These are phyloP conservation scores for Capronia epimyces DNA, from an alignment of 2,329 filamentous ascomycete species.

Conservation along the genomic window DNA sequence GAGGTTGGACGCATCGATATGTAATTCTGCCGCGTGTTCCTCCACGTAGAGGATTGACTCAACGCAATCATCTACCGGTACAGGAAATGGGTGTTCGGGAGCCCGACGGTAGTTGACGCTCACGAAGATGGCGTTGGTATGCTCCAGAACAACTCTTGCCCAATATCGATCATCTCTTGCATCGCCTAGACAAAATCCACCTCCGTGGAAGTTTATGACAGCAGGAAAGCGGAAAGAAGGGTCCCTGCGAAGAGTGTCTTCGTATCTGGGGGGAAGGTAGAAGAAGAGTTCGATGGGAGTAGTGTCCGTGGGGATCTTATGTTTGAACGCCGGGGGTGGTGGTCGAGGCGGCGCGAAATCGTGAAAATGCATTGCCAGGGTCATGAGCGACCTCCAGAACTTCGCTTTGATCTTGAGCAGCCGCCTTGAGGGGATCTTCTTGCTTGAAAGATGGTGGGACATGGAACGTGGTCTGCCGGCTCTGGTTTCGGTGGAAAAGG, in stretches of 20 bases:
- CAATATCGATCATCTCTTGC: constrained; percentile 58
- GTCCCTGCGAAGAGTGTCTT: constrained; percentile 31
- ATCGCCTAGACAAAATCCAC: constrained; percentile 57
- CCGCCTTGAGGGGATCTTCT: constrained; percentile 43
- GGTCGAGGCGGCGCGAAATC: constrained; percentile 56
- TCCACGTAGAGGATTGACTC: constrained; percentile 57
- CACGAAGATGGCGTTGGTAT: constrained; percentile 54
- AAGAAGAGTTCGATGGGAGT: constrained; percentile 54
- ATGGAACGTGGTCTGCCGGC: constrained; percentile 22
- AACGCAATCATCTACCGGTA: constrained; percentile 59
- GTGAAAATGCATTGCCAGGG: constrained; percentile 64
- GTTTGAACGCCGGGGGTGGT: constrained; percentile 55
- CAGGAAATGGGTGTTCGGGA: constrained; percentile 58
- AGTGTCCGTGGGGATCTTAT: constrained; percentile 49
- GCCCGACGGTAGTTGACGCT: constrained; percentile 58
- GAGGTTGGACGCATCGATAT: constrained; percentile 53
- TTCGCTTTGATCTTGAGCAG: constrained; percentile 58
- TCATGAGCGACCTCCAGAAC: constrained; percentile 63
- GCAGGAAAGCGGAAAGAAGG: constrained; percentile 48
- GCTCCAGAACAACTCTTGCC: constrained; percentile 51
- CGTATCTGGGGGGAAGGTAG: constrained; percentile 51
- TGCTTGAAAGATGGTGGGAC: constrained; percentile 26
- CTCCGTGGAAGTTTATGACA: constrained; percentile 60
- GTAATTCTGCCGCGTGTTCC: constrained; percentile 50
- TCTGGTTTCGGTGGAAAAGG: constrained; percentile 7